phyloP scores from a whole-genome alignment of 164 flowering plant genomes.

The Sextonia rubra region DNA sequence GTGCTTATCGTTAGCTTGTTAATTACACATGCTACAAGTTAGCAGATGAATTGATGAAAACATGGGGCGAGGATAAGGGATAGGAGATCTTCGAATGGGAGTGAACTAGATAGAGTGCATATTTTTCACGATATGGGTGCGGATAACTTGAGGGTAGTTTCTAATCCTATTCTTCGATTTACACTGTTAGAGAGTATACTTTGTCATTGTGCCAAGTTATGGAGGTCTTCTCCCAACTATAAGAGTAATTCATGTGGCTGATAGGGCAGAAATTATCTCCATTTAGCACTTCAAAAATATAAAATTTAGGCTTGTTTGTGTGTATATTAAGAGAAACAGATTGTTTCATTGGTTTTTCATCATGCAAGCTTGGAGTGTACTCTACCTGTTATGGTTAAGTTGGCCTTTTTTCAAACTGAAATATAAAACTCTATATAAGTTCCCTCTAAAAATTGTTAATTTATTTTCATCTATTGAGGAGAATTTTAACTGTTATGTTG shows the following conservation, averaged over 20 bases:
- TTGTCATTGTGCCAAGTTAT: background rate
- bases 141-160: background rate
- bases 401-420: no score
- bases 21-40: no score
- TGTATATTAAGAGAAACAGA: no score
- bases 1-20: no score
- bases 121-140: no score
- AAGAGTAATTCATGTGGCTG: background rate
- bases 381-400: background rate
- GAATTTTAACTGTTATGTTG: background rate
- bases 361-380: background rate
- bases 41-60: no score
- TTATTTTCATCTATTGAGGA: background rate
- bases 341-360: no score
- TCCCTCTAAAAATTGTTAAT: no score
- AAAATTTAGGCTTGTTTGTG: background rate
- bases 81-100: no score
- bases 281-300: background rate
- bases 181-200: background rate
- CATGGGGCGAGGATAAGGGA: no score
- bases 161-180: background rate
- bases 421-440: no score
- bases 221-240: background rate
- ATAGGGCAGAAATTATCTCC: background rate
- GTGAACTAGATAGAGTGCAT: no score